phyloP scores from a whole-genome alignment of 768 basidiomycete species.

The Kwoniella newhampshirensis region DNA sequence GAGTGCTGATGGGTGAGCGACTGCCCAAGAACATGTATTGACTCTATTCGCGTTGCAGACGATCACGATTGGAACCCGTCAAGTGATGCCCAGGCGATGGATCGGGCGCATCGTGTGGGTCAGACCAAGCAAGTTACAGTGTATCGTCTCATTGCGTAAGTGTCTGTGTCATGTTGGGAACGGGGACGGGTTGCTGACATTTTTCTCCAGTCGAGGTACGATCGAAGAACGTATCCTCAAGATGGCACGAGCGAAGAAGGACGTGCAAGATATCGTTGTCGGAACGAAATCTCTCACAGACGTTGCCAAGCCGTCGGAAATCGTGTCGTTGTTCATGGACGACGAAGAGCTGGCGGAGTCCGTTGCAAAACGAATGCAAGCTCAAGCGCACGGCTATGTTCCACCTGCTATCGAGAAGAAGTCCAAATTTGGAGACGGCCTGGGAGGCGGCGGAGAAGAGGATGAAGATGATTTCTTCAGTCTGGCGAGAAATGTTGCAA shows the following conservation, averaged over 20 bases:
- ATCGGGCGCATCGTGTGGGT: constrained; percentile 92
- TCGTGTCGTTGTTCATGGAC: constrained; percentile 88
- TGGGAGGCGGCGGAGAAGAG: constrained; percentile 25
- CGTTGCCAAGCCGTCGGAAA: constrained; percentile 90
- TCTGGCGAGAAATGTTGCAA: constrained; percentile 27
- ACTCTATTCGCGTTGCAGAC: constrained; percentile 51
- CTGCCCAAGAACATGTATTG: no score
- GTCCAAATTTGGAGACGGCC: constrained; percentile 33
- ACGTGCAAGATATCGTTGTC: constrained; percentile 98
- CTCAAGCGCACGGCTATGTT: constrained; percentile 47
- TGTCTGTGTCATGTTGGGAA: no score
- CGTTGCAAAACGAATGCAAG: constrained; percentile 50
- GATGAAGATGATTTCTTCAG: constrained; percentile 52
- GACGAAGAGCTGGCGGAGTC: constrained; percentile 73
- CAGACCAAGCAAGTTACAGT: constrained; percentile 97
- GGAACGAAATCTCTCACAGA: constrained; percentile 94
- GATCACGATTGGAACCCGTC: constrained; percentile 97
- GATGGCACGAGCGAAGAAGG: constrained; percentile 94
- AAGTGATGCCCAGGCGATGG: constrained; percentile 98
- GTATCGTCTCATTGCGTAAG: constrained; percentile 78
- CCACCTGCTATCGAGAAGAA: constrained; percentile 45
- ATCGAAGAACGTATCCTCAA: constrained; percentile 90
- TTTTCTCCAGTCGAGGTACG: constrained; percentile 37
- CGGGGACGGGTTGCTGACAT: constrained; percentile 6
- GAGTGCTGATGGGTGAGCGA: no score